These are phyloP conservation scores for Candida arabinofermentans DNA, from an alignment of 805 yeast species.

Conservation along the genomic window DNA sequence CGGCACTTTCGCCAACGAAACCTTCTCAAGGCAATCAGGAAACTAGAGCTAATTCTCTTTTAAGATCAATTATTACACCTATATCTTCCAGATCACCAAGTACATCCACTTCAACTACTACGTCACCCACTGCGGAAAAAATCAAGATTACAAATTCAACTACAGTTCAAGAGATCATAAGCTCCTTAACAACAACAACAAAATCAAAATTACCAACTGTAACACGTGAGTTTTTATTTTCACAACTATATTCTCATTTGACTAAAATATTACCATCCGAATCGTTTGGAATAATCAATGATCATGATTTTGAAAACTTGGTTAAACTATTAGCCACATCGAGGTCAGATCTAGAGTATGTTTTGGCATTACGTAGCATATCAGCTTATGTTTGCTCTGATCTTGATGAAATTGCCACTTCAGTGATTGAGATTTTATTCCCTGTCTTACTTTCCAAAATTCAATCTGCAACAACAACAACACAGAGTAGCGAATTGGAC, in stretches of 20 bases:
- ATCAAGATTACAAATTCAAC: background rate
- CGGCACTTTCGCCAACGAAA: too few species aligned
- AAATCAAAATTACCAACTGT: constrained; percentile 43
- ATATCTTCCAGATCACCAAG: background rate
- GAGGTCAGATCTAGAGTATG: constrained; percentile 32
- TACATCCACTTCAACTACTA: background rate
- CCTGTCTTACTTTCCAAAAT: constrained; percentile 25
- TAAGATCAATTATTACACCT: background rate
- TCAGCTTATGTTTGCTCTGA: constrained; percentile 44
- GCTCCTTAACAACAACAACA: constrained; percentile 30
- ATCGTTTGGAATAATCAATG: constrained; percentile 28
- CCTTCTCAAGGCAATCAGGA: background rate
- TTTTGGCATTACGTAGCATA: constrained; percentile 37
- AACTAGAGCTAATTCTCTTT: background rate
- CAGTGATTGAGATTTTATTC: constrained; percentile 26
- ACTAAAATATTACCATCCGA: constrained; percentile 12
- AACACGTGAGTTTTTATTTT: constrained; percentile 46
- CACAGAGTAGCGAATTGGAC: background rate
- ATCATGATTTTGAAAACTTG: constrained; percentile 34
- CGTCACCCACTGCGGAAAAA: constrained; percentile 1
- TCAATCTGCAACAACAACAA: constrained; percentile 3
- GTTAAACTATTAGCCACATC: constrained; percentile 29
- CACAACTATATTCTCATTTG: constrained; percentile 45
- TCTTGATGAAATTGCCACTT: constrained; percentile 45
- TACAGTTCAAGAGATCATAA: background rate